phyloP scores from a whole-genome alignment of 2,329 filamentous ascomycete genomes.

The Aspergillus luchuensis region DNA sequence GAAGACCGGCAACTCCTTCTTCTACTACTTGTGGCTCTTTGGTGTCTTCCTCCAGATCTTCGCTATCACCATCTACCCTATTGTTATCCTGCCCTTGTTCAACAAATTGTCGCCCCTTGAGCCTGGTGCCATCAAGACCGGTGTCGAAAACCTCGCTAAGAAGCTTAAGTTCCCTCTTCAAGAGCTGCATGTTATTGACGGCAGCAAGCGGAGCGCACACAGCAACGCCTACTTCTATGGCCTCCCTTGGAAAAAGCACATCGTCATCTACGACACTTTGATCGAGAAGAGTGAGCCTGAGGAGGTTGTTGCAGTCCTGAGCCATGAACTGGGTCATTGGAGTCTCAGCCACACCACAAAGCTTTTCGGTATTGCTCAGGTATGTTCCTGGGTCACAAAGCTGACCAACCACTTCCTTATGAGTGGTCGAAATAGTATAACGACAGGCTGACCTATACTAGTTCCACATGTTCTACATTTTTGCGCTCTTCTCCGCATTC shows the following conservation, averaged over 20 bases:
- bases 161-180: conserved; percentile 87
- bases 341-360: conserved; percentile 92
- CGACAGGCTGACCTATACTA: conserved; percentile 40
- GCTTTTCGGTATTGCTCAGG: conserved; percentile 82
- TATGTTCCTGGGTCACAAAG: conserved; percentile 46
- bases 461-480: conserved; percentile 95
- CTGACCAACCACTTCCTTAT: background rate
- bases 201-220: conserved; percentile 83
- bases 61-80: conserved; percentile 94
- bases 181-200: conserved; percentile 93
- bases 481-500: conserved; percentile 94
- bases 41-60: conserved; percentile 86
- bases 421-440: no score
- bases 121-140: conserved; percentile 81
- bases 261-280: conserved; percentile 97
- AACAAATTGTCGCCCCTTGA: conserved; percentile 96
- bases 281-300: conserved; percentile 91
- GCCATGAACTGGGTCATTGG: conserved; percentile 97
- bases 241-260: conserved; percentile 99
- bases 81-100: conserved; percentile 91
- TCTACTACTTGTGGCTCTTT: conserved; percentile 97
- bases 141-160: conserved; percentile 80
- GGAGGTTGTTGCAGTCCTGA: conserved; percentile 92
- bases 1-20: conserved; percentile 90
- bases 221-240: conserved; percentile 97